Base-by-base conservation (phyloP, 768 basidiomycete species). In the Kwoniella dendrophila region DNA sequence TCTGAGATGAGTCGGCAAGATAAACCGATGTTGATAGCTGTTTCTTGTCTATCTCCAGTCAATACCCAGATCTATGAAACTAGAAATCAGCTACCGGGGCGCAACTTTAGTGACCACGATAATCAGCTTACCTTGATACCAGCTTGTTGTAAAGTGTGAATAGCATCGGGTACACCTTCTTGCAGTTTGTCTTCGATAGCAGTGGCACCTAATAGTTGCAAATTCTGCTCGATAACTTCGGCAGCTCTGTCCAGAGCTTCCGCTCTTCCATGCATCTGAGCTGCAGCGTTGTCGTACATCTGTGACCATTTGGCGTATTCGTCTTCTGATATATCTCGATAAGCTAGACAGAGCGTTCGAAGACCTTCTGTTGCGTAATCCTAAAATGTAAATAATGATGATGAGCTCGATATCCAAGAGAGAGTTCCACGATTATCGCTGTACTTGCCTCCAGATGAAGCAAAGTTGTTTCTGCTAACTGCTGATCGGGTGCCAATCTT, bases 181-280 rank as follows among this genome's bases (percentile, higher is more conserved):
- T 99, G 96, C 14, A 99, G 82, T 79, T 96, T 98, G 79, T 99
- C 96, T 78, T 99, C 96, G 72, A 99, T 93, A 18, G 96, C 96
- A 1, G 96, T 98, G 26, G 96, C 96, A 2, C 96, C 96, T 18
- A 99, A 84, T 18, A 99, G 76, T 72, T 90, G 88, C 69, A 99
- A 83, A 63, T 99, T 92, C 71, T 89, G 89, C 81, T 99, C 96
- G 67, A 99, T 96, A 49, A 95, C 81, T 75, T 99, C 96, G 1
- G 96, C 93, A 0, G 92, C 95, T 69, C 86, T 85, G 78, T 98
- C 96, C 36, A 99, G 84, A 7, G 92, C 96, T 43, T 98, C 96
- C 14, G 89, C 89, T 55, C 96, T 90, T 0, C 94, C 95, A 20
- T 73, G 68, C 82, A 99, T 88, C 14, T 94, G 96, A n/a, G 89